phyloP scores from a whole-genome alignment of 495 filamentous ascomycete species.

The Cryomyces antarcticus region DNA sequence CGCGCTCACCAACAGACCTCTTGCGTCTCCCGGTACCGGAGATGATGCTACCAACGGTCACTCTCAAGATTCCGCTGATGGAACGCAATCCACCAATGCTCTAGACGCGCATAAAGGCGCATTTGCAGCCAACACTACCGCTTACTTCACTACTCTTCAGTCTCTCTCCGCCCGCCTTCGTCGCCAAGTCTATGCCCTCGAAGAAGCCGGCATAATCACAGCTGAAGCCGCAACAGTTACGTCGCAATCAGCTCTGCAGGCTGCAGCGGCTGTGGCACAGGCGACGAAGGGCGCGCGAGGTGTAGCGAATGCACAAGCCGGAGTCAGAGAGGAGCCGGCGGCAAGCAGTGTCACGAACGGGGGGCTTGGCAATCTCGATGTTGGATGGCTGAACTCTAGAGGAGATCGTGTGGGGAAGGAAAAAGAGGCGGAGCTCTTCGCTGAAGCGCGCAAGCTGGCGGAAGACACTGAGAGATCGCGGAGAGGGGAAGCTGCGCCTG shows the following conservation, averaged over 20 bases:
- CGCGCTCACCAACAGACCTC: constrained; percentile 36
- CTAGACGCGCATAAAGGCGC: constrained; percentile 32
- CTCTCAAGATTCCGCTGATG: too few relatives aligned
- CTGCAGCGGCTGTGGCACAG: constrained; percentile 1
- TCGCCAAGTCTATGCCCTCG: constrained; percentile 60
- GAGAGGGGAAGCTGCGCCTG: too few relatives aligned
- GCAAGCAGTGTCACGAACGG: constrained; percentile 23
- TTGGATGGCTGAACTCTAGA: constrained; percentile 70
- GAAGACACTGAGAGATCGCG: constrained; percentile 12
- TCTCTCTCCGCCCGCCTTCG: constrained; percentile 29
- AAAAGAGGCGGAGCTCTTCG: constrained; percentile 64
- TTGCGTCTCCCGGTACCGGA: constrained; percentile 5
- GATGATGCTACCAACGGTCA: neutral
- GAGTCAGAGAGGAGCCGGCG: constrained; percentile 12
- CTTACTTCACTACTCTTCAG: constrained; percentile 41
- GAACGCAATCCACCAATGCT: neutral
- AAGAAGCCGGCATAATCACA: constrained; percentile 55
- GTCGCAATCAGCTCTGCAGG: constrained; percentile 14
- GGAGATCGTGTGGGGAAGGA: constrained; percentile 55
- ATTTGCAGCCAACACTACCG: constrained; percentile 40
- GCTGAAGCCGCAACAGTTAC: constrained; percentile 17
- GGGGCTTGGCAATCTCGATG: constrained; percentile 44
- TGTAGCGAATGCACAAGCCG: constrained; percentile 5
- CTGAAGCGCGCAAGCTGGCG: constrained; percentile 31
- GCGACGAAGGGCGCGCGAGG: neutral